Evolutionary conservation across 1,284 basidiomycete genomes (phyloP), one percentile per base, ranked within the genome.

Genomic region (Ceratobasidium sp.): DNA sequence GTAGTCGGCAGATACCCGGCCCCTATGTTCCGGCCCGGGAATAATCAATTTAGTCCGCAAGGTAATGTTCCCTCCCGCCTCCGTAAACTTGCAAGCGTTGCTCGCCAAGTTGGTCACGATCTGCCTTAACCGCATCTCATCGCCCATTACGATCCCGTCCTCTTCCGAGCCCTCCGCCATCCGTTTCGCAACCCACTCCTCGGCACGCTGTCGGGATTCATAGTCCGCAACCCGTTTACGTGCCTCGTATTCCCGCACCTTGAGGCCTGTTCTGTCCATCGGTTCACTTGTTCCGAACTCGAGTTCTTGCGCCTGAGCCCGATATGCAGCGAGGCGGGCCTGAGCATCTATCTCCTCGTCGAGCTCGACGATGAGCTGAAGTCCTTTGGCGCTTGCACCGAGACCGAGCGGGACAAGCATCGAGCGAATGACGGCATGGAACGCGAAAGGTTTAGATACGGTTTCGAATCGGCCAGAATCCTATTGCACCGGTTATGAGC

Each of bases 341-440:
- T 79, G 90, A 81, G 89, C 85, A 81, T 97, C 95, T 78, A 96
- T 94, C 48, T 87, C 87, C 38, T 86, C 87, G 83, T 97, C 96
- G 13, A 96, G 86, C 65, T 92, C 88, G 1, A 91, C 91, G 56
- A 90, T 86, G 76, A 97, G 88, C 75, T 90, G 86, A 54, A 96
- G 87, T 42, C 89, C 88, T 23, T 92, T 89, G 42, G 92, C 91
- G 78, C 94, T 88, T 0, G 94, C 93, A 56, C 93, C 92, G 77
- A 95, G 85, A 64, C 90, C 89, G 46, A 96, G 87, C 3, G 94
- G 93, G 5, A 94, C 89, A 77, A 96, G 91, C 79, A 96, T 89
- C 2, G 93, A 92, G 20, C 91, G 90, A 85, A 97, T 92, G 48
- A 93, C 91, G 81, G 93, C 90, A 84, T 96, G 95, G 82, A 96